Conservation (phyloP, 495 filamentous ascomycete genomes). For the Coniosporium apollinis region DNA sequence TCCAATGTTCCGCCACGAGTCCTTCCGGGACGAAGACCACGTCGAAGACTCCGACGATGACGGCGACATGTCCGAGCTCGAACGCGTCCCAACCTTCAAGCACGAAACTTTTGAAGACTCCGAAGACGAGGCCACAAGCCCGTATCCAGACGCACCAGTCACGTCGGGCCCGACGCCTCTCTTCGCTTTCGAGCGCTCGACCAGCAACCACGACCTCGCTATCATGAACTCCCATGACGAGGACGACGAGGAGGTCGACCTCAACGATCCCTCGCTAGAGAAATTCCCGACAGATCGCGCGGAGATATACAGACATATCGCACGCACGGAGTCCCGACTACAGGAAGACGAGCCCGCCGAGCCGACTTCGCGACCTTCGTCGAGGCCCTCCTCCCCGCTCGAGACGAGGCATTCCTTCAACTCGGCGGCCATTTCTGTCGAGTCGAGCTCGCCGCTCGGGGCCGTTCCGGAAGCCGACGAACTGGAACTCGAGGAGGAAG, state of each 20-base stretch:
- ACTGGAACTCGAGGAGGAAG: conserved; percentile 5
- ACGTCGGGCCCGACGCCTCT: background rate
- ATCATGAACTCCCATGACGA: background rate
- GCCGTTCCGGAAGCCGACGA: conserved; percentile 10
- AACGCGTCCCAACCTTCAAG: background rate
- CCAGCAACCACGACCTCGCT: background rate
- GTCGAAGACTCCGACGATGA: background rate
- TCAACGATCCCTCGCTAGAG: conserved; percentile 9
- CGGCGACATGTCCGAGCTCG: background rate
- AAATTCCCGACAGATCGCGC: conserved; percentile 8
- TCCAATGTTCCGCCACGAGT: conserved; percentile 9
- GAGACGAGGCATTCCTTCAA: background rate
- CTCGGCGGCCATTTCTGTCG: background rate
- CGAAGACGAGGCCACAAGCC: conserved; percentile 1
- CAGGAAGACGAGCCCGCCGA: background rate
- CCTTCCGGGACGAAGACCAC: background rate
- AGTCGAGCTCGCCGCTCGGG: conserved; percentile 1
- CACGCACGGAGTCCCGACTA: background rate
- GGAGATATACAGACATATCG: conserved; percentile 9
- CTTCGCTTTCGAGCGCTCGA: background rate
- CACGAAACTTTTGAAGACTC: conserved; percentile 1
- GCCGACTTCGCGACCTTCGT: background rate
- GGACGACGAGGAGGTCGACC: conserved; percentile 6
- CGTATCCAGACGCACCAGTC: no score
- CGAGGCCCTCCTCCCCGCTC: background rate